phyloP scores from a whole-genome alignment of 1,139 yeast genomes.

The Tardiomyces blankii region DNA sequence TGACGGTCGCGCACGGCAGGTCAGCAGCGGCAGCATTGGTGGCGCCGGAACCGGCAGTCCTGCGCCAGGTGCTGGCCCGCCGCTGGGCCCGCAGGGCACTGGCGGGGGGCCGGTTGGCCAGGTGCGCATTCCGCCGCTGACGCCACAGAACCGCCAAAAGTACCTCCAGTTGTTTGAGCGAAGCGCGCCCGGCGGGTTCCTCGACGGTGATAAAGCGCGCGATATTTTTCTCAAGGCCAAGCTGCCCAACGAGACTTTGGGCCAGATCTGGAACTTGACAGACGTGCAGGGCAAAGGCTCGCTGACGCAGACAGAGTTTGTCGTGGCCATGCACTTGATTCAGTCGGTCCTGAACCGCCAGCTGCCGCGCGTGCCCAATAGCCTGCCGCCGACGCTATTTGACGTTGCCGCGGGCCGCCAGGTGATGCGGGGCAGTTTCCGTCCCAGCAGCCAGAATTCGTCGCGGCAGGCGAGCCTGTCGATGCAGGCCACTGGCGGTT shows the following conservation, averaged over 20 bases:
- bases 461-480: conserved; percentile 5
- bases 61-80: too few relatives aligned
- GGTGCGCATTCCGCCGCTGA: conserved; percentile 45
- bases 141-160: conserved; percentile 54
- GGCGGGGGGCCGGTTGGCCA: background rate
- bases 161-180: conserved; percentile 67
- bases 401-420: conserved; percentile 13
- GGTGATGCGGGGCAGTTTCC: conserved; percentile 6
- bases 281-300: conserved; percentile 68
- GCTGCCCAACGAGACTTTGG: conserved; percentile 62
- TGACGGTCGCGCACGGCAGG: conserved; percentile 17
- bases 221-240: conserved; percentile 82
- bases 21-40: background rate
- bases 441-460: conserved; percentile 14
- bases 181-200: conserved; percentile 45
- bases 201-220: conserved; percentile 70
- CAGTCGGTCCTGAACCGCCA: conserved; percentile 68
- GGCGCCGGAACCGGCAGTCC: too few relatives aligned
- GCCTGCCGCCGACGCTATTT: conserved; percentile 41
- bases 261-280: conserved; percentile 81
- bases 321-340: conserved; percentile 91
- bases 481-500: background rate
- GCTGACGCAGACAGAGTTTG: conserved; percentile 62
- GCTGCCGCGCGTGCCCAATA: conserved; percentile 55
- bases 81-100: background rate